Evolutionary conservation across 106 monocot species (phyloP), one percentile per base, ranked within the genome.

Genomic region (Triglochin maritima): DNA sequence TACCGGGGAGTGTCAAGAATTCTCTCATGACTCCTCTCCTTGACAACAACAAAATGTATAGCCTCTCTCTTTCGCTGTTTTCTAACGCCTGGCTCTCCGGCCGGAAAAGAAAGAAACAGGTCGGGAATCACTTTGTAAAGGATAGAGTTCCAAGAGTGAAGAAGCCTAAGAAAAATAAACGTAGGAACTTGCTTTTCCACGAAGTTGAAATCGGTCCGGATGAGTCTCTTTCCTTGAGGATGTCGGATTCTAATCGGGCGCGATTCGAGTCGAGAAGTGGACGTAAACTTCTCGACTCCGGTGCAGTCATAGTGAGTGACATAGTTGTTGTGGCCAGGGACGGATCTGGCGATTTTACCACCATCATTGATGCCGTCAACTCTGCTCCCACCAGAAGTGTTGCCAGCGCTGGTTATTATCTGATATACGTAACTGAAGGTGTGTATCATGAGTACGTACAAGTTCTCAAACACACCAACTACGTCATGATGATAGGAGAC

Each of bases 261-360:
- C 64, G 13, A 3, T 65, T 17, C 7, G 47, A n/a, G 64, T 17
- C 64, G 6, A 15, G 64, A 65, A 48, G 64, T 62, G 12, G 17
- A 47, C 7, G n/a, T n/a, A 7, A 49, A 47, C 63, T 76, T 4
- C 42, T 47, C 16, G 0, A 46, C 49, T 13, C 12, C 14, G 50
- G 3, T 9, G 72, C 13, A 3, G 44, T 11, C 13, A 53, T 45
- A 12, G 77, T 57, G 17, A 67, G 61, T 54, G 72, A 83, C 3
- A 53, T 72, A 52, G 59, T 81, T 17, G 64, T 71, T 0, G 83
- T 87, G 12, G 80, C 78, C 2, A 49, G 81, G 66, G 83, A 83
- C 13, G 83, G 83, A 9, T 76, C 69, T 48, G 87, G 87, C 2
- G 45, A 78, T 3, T 72, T 42, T 63, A 71, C 12, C 44, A 83